Conservation (phyloP, 805 yeast genomes). For the Starmerella floris region DNA sequence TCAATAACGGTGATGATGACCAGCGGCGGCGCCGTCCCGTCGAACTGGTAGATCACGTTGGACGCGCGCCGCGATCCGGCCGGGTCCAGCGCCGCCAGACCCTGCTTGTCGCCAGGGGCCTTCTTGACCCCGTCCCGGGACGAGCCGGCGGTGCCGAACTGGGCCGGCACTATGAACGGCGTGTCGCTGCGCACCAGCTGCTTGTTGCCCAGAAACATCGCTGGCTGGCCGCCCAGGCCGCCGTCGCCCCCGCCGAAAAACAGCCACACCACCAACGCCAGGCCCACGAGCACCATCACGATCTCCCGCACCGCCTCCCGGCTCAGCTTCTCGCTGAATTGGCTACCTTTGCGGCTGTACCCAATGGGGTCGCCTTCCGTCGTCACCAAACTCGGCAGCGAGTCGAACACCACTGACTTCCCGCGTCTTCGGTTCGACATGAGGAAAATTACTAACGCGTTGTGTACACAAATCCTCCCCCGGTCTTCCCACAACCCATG, state of each 20-base stretch:
- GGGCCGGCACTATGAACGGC: constrained; percentile 3
- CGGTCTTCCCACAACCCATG: background rate
- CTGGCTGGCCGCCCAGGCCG: constrained; percentile 7
- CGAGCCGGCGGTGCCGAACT: constrained; percentile 15
- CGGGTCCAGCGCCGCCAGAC: constrained; percentile 9
- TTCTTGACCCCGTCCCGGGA: constrained; percentile 22
- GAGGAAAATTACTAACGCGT: no score
- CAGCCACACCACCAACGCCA: constrained; percentile 22
- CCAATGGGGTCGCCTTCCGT: constrained; percentile 16
- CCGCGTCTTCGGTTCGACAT: constrained; percentile 20
- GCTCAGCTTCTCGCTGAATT: constrained; percentile 13
- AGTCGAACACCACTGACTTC: constrained; percentile 18
- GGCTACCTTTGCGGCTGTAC: constrained; percentile 3
- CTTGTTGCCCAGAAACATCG: background rate
- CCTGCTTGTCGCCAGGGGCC: constrained; percentile 27
- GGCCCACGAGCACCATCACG: constrained; percentile 19
- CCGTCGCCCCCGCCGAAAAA: constrained; percentile 18
- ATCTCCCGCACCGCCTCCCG: constrained; percentile 21
- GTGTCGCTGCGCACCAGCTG: constrained; percentile 1
- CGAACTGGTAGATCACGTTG: constrained; percentile 15
- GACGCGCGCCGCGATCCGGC: constrained; percentile 2
- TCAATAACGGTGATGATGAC: constrained; percentile 76
- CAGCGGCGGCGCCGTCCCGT: constrained; percentile 26
- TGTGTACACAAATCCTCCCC: no score
- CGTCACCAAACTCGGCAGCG: constrained; percentile 19